Percentiles rank a stretch among this genome's conserved stretches.
phyloP scores from a whole-genome alignment of 345 rosid genomes.

The Lepidium africanum region DNA sequence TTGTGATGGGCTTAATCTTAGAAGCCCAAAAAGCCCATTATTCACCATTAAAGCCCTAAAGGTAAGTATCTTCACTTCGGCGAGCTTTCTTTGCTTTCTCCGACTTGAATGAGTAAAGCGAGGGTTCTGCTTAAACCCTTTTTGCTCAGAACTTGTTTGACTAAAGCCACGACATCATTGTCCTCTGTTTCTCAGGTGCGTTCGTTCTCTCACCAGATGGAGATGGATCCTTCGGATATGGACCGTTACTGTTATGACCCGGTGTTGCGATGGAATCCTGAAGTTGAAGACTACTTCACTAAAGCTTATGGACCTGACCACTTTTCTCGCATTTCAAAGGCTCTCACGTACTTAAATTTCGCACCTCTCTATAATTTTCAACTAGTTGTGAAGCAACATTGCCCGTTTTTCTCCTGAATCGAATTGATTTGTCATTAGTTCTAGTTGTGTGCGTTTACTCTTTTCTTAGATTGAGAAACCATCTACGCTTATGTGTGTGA shows the following conservation, averaged over 20 bases:
- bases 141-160: neutral
- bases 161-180: constrained; percentile 16
- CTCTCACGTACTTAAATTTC: constrained; percentile 48
- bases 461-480: neutral
- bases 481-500: neutral
- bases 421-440: neutral
- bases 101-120: constrained; percentile 52
- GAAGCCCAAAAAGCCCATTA: constrained; percentile 12
- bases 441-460: neutral
- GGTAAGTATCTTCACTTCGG: neutral
- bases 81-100: neutral
- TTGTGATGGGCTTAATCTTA: neutral
- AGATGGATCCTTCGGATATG: constrained; percentile 50
- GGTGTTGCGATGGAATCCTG: constrained; percentile 65
- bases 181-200: constrained; percentile 18
- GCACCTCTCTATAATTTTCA: neutral
- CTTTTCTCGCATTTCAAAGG: constrained; percentile 68
- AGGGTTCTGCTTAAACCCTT: constrained; percentile 43
- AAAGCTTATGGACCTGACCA: constrained; percentile 71
- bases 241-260: constrained; percentile 81
- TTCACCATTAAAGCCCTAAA: constrained; percentile 2
- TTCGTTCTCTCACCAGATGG: neutral
- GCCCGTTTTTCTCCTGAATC: neutral
- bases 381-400: neutral
- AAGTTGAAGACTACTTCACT: constrained; percentile 72